Evolutionary conservation across 2,329 filamentous ascomycete species (phyloP).

Genomic region (Colletotrichum cereale): DNA sequence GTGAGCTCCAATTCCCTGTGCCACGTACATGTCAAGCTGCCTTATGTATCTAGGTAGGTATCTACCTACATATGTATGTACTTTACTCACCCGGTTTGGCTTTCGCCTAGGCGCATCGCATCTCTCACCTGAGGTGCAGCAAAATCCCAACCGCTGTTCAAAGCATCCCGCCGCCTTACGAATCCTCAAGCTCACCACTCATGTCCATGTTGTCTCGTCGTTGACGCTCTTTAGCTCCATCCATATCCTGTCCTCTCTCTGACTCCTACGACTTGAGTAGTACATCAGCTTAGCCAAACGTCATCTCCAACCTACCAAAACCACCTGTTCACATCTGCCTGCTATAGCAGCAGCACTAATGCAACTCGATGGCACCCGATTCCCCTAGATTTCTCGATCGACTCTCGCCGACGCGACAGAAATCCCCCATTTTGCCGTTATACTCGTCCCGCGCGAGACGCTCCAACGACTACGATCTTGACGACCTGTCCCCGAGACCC

Average conservation of each 20-base stretch:
- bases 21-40: not conserved
- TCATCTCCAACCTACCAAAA: not conserved
- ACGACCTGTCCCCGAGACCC: conserved; percentile 54
- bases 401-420: conserved; percentile 35
- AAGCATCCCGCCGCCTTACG: conserved; percentile 1
- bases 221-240: not conserved
- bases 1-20: conserved; percentile 32
- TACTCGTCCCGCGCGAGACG: conserved; percentile 43
- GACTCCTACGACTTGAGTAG: not conserved
- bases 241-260: not conserved
- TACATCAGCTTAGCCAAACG: not conserved
- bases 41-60: not conserved
- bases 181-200: not conserved
- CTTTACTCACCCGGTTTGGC: not conserved
- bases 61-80: not conserved
- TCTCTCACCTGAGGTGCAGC: not conserved
- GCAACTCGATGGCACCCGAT: conserved; percentile 34
- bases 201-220: not conserved
- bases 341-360: not conserved
- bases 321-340: not conserved
- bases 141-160: not conserved
- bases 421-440: conserved; percentile 46
- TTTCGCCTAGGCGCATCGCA: not conserved
- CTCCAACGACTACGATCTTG: conserved; percentile 53
- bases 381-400: conserved; percentile 41